These are phyloP conservation scores for Apiotrichum sp. DNA, from an alignment of 1,284 basidiomycete genomes.

Conservation along the genomic window DNA sequence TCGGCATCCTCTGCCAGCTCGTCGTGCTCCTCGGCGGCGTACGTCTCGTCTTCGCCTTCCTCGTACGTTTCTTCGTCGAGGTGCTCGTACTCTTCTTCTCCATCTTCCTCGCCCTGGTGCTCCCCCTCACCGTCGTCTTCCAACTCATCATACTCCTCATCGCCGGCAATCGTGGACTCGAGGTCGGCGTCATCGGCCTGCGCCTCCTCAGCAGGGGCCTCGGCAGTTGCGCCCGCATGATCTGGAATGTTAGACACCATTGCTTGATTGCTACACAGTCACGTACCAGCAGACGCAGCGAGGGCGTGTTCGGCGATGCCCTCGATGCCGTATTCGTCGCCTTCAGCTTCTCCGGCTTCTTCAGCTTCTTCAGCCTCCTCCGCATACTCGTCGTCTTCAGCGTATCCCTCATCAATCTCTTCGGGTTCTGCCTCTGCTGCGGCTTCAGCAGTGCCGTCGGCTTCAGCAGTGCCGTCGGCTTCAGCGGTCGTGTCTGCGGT, in stretches of 20 bases:
- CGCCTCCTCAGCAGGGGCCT: not conserved
- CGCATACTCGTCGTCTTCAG: not conserved
- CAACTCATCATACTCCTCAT: not conserved
- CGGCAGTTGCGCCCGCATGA: not conserved
- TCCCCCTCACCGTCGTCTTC: not conserved
- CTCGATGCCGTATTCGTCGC: constrained; percentile 13
- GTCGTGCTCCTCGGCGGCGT: not conserved
- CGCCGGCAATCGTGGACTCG: constrained; percentile 1
- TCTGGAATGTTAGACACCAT: not conserved
- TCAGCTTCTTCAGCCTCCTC: constrained; percentile 1
- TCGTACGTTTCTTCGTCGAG: not conserved
- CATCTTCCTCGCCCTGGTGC: constrained; percentile 1
- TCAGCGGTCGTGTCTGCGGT: not conserved
- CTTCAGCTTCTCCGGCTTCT: not conserved
- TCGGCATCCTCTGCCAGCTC: too few species aligned
- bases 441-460: not conserved
- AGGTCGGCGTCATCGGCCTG: not conserved
- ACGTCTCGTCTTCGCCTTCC: not conserved
- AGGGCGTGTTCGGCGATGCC: constrained; percentile 11
- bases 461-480: not conserved
- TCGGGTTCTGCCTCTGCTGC: not conserved
- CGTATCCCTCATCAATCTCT: not conserved
- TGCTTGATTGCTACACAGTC: too few species aligned
- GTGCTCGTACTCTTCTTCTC: not conserved
- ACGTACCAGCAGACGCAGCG: constrained; percentile 2